phyloP scores from a whole-genome alignment of 441 rosid genomes.

The Erodium moschatum region DNA sequence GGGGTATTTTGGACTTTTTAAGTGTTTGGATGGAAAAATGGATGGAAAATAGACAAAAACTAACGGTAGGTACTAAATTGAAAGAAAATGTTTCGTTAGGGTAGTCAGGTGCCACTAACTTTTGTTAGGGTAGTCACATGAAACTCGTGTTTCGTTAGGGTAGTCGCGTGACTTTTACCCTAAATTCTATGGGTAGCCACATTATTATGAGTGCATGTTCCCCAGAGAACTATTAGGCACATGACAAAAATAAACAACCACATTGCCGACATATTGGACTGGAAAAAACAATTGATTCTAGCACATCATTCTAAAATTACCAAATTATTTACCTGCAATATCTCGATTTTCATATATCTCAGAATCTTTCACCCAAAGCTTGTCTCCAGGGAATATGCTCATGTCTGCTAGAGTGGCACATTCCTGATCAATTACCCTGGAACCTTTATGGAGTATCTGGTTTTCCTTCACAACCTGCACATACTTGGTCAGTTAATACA shows the following conservation, averaged over 20 bases:
- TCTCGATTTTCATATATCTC: constrained; percentile 92
- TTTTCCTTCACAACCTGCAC: constrained; percentile 92
- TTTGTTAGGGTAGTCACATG: too few species aligned
- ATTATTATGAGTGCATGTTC: background rate
- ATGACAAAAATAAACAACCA: background rate
- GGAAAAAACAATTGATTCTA: constrained; percentile 12
- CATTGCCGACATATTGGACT: background rate
- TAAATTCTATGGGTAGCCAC: background rate
- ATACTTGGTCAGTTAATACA: constrained; percentile 6
- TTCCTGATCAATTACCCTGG: constrained; percentile 67
- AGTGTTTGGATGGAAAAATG: too few species aligned
- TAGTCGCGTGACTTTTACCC: too few species aligned
- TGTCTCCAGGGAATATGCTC: constrained; percentile 91
- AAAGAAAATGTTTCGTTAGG: too few species aligned
- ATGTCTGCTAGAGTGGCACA: constrained; percentile 91
- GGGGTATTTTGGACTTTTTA: too few species aligned
- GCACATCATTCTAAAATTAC: constrained; percentile 5
- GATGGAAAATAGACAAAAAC: too few species aligned
- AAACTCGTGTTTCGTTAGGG: too few species aligned
- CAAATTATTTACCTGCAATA: constrained; percentile 67
- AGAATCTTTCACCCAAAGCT: constrained; percentile 94
- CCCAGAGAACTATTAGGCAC: background rate
- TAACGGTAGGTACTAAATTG: too few species aligned
- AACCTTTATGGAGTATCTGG: constrained; percentile 87
- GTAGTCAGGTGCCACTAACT: too few species aligned